A percentile compares a stretch with the other conserved stretches of the same genome.
phyloP scores from a whole-genome alignment of 148 eudicot genomes.

The Cornus suecica region DNA sequence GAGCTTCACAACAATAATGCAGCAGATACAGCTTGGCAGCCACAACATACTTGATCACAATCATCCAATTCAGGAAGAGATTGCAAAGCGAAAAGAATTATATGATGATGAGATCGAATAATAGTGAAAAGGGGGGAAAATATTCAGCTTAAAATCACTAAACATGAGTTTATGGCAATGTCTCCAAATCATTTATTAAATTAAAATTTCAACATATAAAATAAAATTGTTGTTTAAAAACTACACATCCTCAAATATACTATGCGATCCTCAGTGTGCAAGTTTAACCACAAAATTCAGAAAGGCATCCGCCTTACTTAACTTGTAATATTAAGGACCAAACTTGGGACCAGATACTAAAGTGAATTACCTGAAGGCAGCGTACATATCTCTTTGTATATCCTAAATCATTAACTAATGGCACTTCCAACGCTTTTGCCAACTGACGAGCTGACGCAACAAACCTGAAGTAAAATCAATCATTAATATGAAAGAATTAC shows the following conservation, averaged over 20 bases:
- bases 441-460: slow-evolving; percentile 71
- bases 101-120: neutral
- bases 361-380: slow-evolving; percentile 76
- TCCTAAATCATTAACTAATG: slow-evolving; percentile 87
- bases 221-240: neutral
- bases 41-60: neutral
- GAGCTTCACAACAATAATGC: neutral
- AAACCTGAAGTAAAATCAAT: slow-evolving; percentile 46
- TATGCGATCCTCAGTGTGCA: neutral
- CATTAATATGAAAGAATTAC: slow-evolving; percentile 2
- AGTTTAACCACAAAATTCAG: neutral
- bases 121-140: neutral
- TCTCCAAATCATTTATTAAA: neutral
- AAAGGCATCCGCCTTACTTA: neutral
- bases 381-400: slow-evolving; percentile 96
- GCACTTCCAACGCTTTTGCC: slow-evolving; percentile 84
- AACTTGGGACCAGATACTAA: neutral
- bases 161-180: neutral
- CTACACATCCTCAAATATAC: neutral
- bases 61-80: neutral
- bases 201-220: too few relatives aligned
- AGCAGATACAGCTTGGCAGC: neutral
- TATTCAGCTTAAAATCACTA: neutral
- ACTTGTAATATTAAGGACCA: neutral
- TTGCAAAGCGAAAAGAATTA: neutral